Evolutionary conservation across 495 filamentous ascomycete genomes (phyloP), one percentile per base, ranked within the genome.

Genomic region (Pseudevernia furfuracea): DNA sequence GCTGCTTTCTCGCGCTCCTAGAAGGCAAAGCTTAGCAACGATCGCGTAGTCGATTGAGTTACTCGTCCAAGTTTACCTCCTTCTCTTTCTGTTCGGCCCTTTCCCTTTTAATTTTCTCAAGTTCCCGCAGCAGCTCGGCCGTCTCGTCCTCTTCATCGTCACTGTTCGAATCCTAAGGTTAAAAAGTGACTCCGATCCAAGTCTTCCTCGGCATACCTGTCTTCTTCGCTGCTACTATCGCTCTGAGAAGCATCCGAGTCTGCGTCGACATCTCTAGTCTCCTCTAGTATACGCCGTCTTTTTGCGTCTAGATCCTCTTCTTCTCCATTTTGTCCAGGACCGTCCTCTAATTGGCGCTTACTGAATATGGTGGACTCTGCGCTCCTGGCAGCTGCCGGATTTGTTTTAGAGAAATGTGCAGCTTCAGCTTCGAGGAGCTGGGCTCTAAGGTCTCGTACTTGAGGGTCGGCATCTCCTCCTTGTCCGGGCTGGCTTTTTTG

Each of bases 41-140:
- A 32, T 34, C 38, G 19, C 46, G 14, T 23, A 21, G 23, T 5
- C 8, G 7, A 3, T n/a, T 17, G 0, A 14, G 2, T 11, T n/a
- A 14, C 19, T 23, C 41, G 14, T 23, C 58, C 11, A 14, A 0
- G 66, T 60, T 52, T 74, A 88, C 87, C 81, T 96, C 92, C 74
- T 85, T 84, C 72, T 92, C 91, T 60, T 88, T 86, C 73, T 91
- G 87, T 73, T 91, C 92, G 2, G 87, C 85, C 36, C 94, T 80
- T 75, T 98, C 94, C 62, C 84, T 87, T 75, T 95, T 91, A 74
- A 98, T 96, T 75, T 96, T 92, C 72, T 94, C 93, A 38, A 98
- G 78, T 74, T 98, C 94, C 28, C 95, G 84, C 78, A 94, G 87
- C 59, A 98, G 76, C 70, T 92, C 90, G 1, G 91, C 92, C 0